Evolutionary conservation across 768 basidiomycete species (phyloP).

Genomic region (Paxillus rubicundulus): DNA sequence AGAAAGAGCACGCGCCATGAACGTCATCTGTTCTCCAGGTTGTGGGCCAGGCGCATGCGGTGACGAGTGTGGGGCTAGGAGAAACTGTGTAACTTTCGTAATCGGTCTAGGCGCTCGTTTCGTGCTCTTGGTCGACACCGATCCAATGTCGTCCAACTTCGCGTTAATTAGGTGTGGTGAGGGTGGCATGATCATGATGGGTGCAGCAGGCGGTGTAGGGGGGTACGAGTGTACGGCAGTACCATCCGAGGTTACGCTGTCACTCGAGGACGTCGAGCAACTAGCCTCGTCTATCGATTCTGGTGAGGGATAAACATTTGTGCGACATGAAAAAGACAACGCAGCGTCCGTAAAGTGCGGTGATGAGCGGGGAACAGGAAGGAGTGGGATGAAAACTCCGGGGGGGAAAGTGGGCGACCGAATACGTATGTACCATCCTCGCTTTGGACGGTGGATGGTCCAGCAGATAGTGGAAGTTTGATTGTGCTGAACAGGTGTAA

Average conservation of each 20-base stretch:
- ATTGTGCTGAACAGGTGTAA: constrained; percentile 49
- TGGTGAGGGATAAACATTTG: constrained; percentile 33
- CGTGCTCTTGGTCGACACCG: neutral
- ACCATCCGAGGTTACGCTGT: constrained; percentile 31
- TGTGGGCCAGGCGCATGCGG: constrained; percentile 32
- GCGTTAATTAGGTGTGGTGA: constrained; percentile 33
- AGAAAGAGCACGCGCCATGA: constrained; percentile 52
- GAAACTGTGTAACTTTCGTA: constrained; percentile 45
- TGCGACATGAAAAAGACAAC: constrained; percentile 51
- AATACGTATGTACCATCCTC: constrained; percentile 84
- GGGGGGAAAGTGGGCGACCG: constrained; percentile 70
- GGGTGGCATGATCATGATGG: constrained; percentile 32
- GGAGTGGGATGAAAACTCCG: constrained; percentile 52
- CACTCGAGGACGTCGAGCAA: constrained; percentile 23
- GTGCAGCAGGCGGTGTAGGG: constrained; percentile 46
- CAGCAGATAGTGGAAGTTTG: constrained; percentile 64
- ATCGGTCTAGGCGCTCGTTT: constrained; percentile 8
- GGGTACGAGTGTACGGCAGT: constrained; percentile 53
- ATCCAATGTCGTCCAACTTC: constrained; percentile 24
- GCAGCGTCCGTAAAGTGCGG: constrained; percentile 51
- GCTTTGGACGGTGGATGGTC: constrained; percentile 75
- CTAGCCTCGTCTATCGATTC: constrained; percentile 12
- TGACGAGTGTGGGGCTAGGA: constrained; percentile 47
- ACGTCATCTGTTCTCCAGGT: constrained; percentile 34
- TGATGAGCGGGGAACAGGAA: constrained; percentile 46